Percentiles rank a stretch among this genome's conserved stretches.
Conservation (phyloP, 1,284 basidiomycete genomes). For the Microbotryum saponariae region DNA sequence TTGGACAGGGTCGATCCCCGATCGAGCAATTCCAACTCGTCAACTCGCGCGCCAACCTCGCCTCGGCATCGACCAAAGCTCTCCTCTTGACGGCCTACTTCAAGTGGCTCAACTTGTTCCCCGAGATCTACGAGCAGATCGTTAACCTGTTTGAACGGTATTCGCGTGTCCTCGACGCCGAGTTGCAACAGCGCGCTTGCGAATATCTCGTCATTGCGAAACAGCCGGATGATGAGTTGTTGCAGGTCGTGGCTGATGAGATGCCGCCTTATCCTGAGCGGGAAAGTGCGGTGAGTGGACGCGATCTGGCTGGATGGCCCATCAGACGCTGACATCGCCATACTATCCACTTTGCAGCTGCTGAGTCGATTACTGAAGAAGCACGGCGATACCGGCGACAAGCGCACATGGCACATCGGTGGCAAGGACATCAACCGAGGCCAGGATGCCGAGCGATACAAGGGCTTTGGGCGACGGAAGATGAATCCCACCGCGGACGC, state of each 20-base stretch:
- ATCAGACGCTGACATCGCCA: not conserved
- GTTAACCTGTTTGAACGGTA: conserved; percentile 96
- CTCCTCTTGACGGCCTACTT: conserved; percentile 93
- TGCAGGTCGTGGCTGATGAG: conserved; percentile 94
- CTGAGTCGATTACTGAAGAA: conserved; percentile 30
- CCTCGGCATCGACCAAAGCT: conserved; percentile 83
- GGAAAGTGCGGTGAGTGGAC: conserved; percentile 62
- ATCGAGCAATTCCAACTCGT: conserved; percentile 89
- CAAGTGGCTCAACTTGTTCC: conserved; percentile 99
- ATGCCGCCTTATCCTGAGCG: conserved; percentile 98
- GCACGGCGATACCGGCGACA: conserved; percentile 55
- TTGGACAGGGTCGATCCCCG: conserved; percentile 65
- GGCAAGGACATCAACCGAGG: conserved; percentile 84
- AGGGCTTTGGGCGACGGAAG: conserved; percentile 43
- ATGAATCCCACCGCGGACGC: conserved; percentile 21
- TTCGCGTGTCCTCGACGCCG: conserved; percentile 92
- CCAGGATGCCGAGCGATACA: conserved; percentile 53
- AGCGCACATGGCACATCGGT: conserved; percentile 90
- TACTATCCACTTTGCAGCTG: conserved; percentile 2
- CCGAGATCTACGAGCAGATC: conserved; percentile 91
- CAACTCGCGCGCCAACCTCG: conserved; percentile 92
- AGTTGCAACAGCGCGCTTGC: conserved; percentile 96
- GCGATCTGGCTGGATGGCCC: too few species aligned
- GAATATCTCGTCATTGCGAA: conserved; percentile 84
- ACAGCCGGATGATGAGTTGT: conserved; percentile 77